A percentile compares a stretch with the other conserved stretches of the same genome.
Conservation (phyloP, 108 stramenopile species). For the Fragilaria radians region DNA sequence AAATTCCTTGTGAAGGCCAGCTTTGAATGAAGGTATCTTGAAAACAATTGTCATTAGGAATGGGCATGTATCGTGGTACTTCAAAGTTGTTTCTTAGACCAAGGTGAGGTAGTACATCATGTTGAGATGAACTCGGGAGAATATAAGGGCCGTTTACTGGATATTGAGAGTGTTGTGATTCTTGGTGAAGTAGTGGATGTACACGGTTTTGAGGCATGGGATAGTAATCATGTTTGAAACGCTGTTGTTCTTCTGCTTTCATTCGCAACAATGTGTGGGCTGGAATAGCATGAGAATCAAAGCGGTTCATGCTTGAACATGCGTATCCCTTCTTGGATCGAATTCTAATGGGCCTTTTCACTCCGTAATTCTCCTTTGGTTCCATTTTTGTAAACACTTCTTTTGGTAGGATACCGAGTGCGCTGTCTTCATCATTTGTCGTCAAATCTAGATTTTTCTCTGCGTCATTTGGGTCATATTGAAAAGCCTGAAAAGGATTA, state of each 20-base stretch:
- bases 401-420: constrained; percentile 1
- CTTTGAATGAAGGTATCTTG: no score
- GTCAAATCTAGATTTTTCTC: constrained; percentile 36
- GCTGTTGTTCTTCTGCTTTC: not conserved
- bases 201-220: no score
- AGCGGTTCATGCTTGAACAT: not conserved
- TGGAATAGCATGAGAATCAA: not conserved
- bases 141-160: no score
- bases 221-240: no score
- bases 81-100: no score
- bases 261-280: not conserved
- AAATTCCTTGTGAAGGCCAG: no score
- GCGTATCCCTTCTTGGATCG: not conserved
- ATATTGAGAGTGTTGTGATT: no score
- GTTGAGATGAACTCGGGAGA: no score
- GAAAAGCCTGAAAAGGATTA: constrained; percentile 69
- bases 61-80: no score
- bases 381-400: not conserved
- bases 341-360: not conserved
- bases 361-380: not conserved
- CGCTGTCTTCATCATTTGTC: constrained; percentile 4
- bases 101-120: no score
- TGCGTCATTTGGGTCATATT: constrained; percentile 78
- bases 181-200: no score
- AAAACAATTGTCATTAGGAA: no score